Evolutionary conservation across 2,329 filamentous ascomycete genomes (phyloP).

Genomic region (Neofusicoccum sp.): DNA sequence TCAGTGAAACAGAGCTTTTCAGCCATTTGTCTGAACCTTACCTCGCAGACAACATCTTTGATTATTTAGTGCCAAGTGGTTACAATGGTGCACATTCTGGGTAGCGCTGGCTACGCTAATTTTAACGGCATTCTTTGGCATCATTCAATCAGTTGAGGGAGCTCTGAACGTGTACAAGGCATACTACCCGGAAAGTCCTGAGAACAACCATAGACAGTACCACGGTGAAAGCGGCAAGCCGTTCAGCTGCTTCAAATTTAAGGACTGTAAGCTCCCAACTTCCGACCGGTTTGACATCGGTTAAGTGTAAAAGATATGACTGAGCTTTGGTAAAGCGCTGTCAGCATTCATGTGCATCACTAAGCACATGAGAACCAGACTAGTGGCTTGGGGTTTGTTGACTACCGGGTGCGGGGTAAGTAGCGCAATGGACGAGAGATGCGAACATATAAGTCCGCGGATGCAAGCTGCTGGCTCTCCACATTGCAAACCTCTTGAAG

Average conservation of each 20-base stretch:
- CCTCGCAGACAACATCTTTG: too few species aligned
- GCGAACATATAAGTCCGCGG: neutral
- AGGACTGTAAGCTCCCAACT: too few species aligned
- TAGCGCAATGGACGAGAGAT: too few species aligned
- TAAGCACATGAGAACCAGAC: neutral
- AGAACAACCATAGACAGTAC: too few species aligned
- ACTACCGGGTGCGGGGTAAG: neutral
- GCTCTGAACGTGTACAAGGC: slow-evolving; percentile 39
- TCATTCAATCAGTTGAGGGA: slow-evolving; percentile 44
- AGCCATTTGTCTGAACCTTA: too few species aligned
- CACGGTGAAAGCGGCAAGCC: too few species aligned
- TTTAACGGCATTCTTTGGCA: slow-evolving; percentile 41
- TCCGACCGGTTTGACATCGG: too few species aligned
- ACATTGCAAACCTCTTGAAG: too few species aligned
- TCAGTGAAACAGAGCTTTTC: too few species aligned
- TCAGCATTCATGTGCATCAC: neutral
- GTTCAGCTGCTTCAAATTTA: too few species aligned
- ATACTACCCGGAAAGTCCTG: neutral
- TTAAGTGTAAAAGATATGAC: neutral
- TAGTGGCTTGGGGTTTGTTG: neutral
- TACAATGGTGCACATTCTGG: slow-evolving; percentile 49
- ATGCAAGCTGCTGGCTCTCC: too few species aligned
- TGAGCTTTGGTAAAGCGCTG: neutral
- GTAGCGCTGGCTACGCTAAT: slow-evolving; percentile 38
- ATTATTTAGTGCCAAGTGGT: too few species aligned